Conservation (phyloP, 306 rosid genomes). For the Senna tora region DNA sequence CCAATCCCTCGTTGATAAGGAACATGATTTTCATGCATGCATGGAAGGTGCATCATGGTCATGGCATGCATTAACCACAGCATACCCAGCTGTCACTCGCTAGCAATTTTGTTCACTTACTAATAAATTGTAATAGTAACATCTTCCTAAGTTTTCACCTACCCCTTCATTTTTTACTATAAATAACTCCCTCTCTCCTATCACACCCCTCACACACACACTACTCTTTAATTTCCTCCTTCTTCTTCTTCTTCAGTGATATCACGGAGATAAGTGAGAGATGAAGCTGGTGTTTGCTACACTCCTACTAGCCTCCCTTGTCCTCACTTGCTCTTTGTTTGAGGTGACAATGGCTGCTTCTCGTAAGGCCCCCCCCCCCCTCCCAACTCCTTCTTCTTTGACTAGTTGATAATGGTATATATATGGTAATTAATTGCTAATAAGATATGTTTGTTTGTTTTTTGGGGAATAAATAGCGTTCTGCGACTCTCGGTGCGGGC, state of each 20-base stretch:
- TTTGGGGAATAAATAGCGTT: constrained; percentile 39
- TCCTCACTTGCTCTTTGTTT: constrained; percentile 57
- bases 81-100: constrained; percentile 29
- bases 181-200: constrained; percentile 3
- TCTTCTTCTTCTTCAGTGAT: background rate
- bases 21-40: background rate
- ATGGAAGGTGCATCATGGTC: background rate
- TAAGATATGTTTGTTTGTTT: no score
- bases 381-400: no score
- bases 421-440: no score
- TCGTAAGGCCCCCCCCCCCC: no score
- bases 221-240: no score
- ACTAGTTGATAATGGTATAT: no score
- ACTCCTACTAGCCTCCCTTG: constrained; percentile 55
- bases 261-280: background rate
- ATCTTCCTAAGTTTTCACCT: constrained; percentile 18
- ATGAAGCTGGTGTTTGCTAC: constrained; percentile 60
- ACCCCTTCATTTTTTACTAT: background rate
- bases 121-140: background rate
- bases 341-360: constrained; percentile 60
- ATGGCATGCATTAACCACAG: background rate
- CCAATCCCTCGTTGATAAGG: no score
- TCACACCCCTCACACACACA: background rate
- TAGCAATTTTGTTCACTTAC: background rate
- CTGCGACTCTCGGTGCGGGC: constrained; percentile 59